Conservation (phyloP, 192 early-diverging fungal species). For the Rhizophagus sp. region DNA sequence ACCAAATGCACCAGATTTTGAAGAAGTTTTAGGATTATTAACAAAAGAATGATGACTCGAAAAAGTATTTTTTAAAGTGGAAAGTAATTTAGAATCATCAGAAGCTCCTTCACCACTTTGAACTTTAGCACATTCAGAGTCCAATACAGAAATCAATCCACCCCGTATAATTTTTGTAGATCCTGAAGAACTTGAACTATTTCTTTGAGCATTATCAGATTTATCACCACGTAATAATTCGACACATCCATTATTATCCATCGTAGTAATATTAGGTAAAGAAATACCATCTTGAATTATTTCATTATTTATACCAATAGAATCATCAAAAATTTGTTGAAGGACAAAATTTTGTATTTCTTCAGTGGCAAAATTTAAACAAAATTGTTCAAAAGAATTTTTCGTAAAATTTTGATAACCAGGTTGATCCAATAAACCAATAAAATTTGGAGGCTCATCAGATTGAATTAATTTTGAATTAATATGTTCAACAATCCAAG, state of each 20-base stretch:
- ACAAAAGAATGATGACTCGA: conserved; percentile 44
- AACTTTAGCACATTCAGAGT: conserved; percentile 46
- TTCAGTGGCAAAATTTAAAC: conserved; percentile 69
- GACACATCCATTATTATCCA: conserved; percentile 54
- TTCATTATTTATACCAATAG: conserved; percentile 42
- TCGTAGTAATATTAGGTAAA: conserved; percentile 50
- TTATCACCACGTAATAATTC: conserved; percentile 52
- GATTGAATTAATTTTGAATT: conserved; percentile 79
- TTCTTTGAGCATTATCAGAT: background rate
- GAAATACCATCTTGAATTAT: conserved; percentile 56
- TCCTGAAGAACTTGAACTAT: conserved; percentile 11
- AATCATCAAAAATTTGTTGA: conserved; percentile 57
- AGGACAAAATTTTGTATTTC: conserved; percentile 64
- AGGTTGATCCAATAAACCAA: conserved; percentile 79
- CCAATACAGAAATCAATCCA: conserved; percentile 49
- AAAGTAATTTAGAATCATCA: conserved; percentile 49
- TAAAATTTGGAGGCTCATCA: conserved; percentile 75
- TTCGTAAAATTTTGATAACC: conserved; percentile 65
- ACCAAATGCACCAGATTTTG: conserved; percentile 54
- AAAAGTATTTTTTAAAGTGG: conserved; percentile 38
- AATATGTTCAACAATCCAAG: conserved; percentile 90
- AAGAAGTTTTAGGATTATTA: conserved; percentile 36
- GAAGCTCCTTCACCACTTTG: conserved; percentile 46
- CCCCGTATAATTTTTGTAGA: conserved; percentile 30
- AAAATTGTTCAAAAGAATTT: conserved; percentile 70